A percentile compares a stretch with the other conserved stretches of the same genome.
phyloP scores from a whole-genome alignment of 148 eudicot species.

The Nepenthes mirabilis region DNA sequence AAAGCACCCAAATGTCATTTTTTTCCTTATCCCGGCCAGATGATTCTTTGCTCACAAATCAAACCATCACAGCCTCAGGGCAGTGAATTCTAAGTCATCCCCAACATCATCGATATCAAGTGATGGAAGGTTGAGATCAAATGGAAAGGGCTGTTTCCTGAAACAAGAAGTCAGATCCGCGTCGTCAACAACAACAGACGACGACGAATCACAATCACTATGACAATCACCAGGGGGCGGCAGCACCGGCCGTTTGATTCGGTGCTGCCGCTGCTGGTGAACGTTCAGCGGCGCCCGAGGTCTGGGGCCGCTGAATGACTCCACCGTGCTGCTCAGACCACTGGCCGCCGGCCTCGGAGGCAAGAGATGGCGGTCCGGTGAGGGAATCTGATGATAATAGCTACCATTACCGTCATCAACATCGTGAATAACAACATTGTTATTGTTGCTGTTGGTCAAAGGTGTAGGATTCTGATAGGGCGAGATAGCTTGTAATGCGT shows the following conservation, averaged over 20 bases:
- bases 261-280: not conserved
- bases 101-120: slow-evolving; percentile 11
- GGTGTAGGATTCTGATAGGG: not conserved
- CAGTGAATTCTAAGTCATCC: slow-evolving; percentile 18
- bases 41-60: not conserved
- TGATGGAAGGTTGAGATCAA: slow-evolving; percentile 40
- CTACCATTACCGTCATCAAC: not conserved
- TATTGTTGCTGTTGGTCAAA: not conserved
- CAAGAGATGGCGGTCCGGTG: not conserved
- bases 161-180: slow-evolving; percentile 17
- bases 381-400: slow-evolving; percentile 3
- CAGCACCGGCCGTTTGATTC: slow-evolving; percentile 6
- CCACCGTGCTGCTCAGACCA: slow-evolving; percentile 55
- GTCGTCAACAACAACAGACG: slow-evolving; percentile 47
- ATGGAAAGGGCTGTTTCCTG: slow-evolving; percentile 19
- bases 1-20: not conserved
- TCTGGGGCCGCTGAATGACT: slow-evolving; percentile 50
- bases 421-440: not conserved
- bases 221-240: slow-evolving; percentile 27
- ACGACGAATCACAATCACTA: slow-evolving; percentile 48
- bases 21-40: not conserved
- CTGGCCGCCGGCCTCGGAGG: slow-evolving; percentile 25
- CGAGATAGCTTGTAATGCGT: not conserved
- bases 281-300: slow-evolving; percentile 6
- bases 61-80: slow-evolving; percentile 5